These are phyloP conservation scores for Pseudoperonospora humuli DNA, from an alignment of 352 stramenopile genomes.

Conservation along the genomic window DNA sequence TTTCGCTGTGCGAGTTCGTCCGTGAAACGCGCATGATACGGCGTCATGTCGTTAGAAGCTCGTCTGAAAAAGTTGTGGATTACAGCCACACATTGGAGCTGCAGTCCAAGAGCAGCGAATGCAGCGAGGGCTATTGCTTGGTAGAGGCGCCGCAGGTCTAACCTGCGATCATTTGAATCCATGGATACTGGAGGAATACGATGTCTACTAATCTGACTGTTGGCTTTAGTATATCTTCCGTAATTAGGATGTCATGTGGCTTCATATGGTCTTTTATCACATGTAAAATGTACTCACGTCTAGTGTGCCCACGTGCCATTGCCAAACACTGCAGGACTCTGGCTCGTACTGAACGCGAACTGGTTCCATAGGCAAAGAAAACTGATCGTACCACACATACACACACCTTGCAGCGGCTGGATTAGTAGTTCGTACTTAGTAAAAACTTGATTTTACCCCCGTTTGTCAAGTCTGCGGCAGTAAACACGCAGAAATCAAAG, in stretches of 20 bases:
- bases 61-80: constrained; percentile 22
- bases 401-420: too few species aligned
- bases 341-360: too few species aligned
- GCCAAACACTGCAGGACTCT: too few species aligned
- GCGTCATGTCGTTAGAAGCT: constrained; percentile 12
- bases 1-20: constrained; percentile 73
- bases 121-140: constrained; percentile 69
- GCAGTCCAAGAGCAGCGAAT: constrained; percentile 70
- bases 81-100: constrained; percentile 30
- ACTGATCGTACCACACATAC: too few species aligned
- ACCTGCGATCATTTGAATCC: too few species aligned
- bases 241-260: constrained; percentile 19
- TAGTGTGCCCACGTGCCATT: too few species aligned
- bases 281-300: not conserved
- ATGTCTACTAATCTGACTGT: too few species aligned
- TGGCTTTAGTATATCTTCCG: constrained; percentile 1
- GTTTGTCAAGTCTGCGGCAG: constrained; percentile 2
- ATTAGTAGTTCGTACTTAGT: not conserved
- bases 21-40: constrained; percentile 53
- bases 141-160: constrained; percentile 65
- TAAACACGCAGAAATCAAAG: not conserved
- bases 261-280: constrained; percentile 9
- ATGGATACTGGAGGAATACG: not conserved
- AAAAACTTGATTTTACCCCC: not conserved
- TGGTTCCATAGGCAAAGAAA: too few species aligned